Evolutionary conservation across 1,139 yeast species (phyloP), one percentile per base, ranked within the genome.

Genomic region (Saccharomyces hybrid): DNA sequence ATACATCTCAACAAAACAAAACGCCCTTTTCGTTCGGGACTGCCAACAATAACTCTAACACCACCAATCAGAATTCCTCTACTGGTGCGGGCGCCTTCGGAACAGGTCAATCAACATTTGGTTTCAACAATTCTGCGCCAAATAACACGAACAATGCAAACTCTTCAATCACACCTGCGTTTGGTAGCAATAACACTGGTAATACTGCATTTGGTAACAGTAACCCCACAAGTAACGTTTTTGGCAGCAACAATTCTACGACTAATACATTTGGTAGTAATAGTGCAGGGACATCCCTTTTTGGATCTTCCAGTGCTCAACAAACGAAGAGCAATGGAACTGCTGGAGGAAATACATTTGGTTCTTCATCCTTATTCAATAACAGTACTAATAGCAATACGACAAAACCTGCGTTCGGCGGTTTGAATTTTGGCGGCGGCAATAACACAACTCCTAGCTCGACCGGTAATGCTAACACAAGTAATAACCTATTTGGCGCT

Each of bases 321-420:
- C 26, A 38, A 20, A 16, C 44, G 11, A 16, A 38, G 4, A 13
- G 13, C 25, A 11, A 16, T 16, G 44, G 41, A 8, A 34, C 14
- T n/a, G 14, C 20, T 20, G 41, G 23, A 38, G 26, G 25, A 7
- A 38, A 38, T 20, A 16, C 44, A 16, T 38, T 38, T 11, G 44
- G n/a, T 5, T 38, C 44, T 5, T 16, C 44, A 7, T 38, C 44
- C 26, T 16, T 38, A 38, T 38, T 38, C 44, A 38, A 20, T 38
- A 38, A 20, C 44, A 16, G 20, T 16, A 44, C 52, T 16, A 20
- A 16, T 14, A 20, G 11, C 42, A 51, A 57, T 44, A 61, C 44
- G 46, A 55, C 53, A 14, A 57, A 58, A 31, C 59, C 65, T 11
- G 59, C 64, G 2, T 61, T 66, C 42, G 64, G 65, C 7, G 58